A percentile compares a stretch with the other conserved stretches of the same genome.
Conservation (phyloP, 768 basidiomycete species). For the Russula ochroleuca region DNA sequence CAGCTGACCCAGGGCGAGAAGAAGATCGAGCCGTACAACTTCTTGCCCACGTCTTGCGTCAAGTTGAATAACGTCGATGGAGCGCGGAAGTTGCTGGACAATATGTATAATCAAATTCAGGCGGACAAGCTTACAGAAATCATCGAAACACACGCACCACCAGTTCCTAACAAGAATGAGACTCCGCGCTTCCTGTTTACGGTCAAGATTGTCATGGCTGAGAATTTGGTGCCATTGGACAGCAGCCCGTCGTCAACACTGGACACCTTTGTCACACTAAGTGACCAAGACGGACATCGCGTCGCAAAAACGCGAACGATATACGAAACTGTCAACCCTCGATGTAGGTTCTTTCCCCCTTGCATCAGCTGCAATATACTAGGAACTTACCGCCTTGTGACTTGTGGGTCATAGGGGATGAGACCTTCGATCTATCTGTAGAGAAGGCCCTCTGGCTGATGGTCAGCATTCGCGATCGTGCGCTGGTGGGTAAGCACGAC, state of each 20-base stretch:
- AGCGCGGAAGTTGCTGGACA: conserved; percentile 84
- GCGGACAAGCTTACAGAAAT: conserved; percentile 79
- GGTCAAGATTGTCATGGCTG: conserved; percentile 89
- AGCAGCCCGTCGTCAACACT: conserved; percentile 71
- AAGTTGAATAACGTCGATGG: conserved; percentile 97
- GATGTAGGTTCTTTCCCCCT: conserved; percentile 55
- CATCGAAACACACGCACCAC: conserved; percentile 53
- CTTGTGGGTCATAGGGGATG: conserved; percentile 65
- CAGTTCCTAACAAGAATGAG: conserved; percentile 67
- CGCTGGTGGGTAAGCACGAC: conserved; percentile 88
- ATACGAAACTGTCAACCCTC: conserved; percentile 84
- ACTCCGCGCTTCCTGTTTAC: conserved; percentile 78
- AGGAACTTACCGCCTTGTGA: conserved; percentile 15
- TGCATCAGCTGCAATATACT: background rate
- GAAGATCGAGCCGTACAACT: conserved; percentile 93
- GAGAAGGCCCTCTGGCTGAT: conserved; percentile 95
- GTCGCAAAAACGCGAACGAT: conserved; percentile 94
- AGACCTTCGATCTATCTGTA: conserved; percentile 92
- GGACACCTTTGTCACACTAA: conserved; percentile 92
- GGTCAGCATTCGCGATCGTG: conserved; percentile 89
- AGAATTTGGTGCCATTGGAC: conserved; percentile 76
- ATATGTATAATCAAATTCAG: conserved; percentile 88
- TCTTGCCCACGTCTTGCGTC: conserved; percentile 89
- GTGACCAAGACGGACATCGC: conserved; percentile 85
- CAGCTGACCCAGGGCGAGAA: conserved; percentile 79